Percentiles rank a stretch among this genome's conserved stretches.
Conservation (phyloP, 176 grass and related monocot genomes). For the Aegilops tauschii region DNA sequence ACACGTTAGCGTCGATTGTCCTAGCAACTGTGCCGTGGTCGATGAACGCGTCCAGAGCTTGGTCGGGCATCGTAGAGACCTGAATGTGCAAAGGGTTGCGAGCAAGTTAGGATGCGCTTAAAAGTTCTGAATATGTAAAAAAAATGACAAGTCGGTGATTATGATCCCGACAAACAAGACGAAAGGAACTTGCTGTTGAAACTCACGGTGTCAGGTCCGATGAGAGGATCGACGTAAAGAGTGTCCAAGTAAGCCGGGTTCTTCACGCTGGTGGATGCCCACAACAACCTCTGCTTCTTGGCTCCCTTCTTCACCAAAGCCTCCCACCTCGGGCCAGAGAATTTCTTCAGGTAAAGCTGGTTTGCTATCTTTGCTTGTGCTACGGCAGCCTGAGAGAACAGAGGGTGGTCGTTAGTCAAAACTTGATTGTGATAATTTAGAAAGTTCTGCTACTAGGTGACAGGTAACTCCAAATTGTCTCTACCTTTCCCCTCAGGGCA, state of each 20-base stretch:
- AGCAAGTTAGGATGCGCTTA: neutral
- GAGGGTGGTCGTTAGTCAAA: neutral
- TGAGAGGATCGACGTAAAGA: slow-evolving; percentile 94
- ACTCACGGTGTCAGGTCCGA: slow-evolving; percentile 93
- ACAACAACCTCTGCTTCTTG: slow-evolving; percentile 94
- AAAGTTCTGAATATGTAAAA: neutral
- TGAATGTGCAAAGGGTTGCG: slow-evolving; percentile 34
- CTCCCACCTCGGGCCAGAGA: slow-evolving; percentile 97
- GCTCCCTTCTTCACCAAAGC: slow-evolving; percentile 98
- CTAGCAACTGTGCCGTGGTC: slow-evolving; percentile 85
- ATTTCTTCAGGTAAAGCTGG: slow-evolving; percentile 94
- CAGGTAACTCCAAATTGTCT: neutral
- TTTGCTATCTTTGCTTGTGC: slow-evolving; percentile 94
- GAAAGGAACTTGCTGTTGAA: neutral
- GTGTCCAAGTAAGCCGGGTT: slow-evolving; percentile 95
- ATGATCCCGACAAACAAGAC: neutral
- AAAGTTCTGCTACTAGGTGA: neutral
- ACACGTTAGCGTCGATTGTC: slow-evolving; percentile 81
- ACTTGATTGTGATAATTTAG: neutral
- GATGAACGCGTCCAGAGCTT: slow-evolving; percentile 83
- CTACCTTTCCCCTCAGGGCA: slow-evolving; percentile 88
- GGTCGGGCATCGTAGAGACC: slow-evolving; percentile 98
- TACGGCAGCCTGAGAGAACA: slow-evolving; percentile 72
- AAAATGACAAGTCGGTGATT: neutral
- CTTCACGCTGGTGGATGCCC: slow-evolving; percentile 97